Percentiles rank a stretch among this genome's conserved stretches.
Evolutionary conservation across 2,329 filamentous ascomycete species (phyloP).

Genomic region (Emergomyces africanus): DNA sequence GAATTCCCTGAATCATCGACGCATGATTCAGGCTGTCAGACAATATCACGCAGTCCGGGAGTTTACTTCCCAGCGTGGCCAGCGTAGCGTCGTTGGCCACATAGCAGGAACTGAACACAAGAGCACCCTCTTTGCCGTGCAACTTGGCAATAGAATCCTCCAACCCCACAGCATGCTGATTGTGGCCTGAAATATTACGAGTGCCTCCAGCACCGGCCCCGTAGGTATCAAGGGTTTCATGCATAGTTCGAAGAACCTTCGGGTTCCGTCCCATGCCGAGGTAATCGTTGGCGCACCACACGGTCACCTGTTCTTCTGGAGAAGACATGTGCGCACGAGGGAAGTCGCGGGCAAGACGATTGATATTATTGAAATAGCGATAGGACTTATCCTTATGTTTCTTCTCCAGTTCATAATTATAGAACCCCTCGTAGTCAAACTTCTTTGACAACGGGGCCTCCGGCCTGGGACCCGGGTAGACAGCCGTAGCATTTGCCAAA

Average conservation of each 20-base stretch:
- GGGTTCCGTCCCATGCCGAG: slow-evolving; percentile 93
- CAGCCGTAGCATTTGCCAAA: slow-evolving; percentile 4
- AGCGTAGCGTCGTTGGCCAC: slow-evolving; percentile 96
- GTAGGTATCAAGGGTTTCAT: slow-evolving; percentile 86
- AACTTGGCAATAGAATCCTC: slow-evolving; percentile 74
- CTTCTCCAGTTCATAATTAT: slow-evolving; percentile 79
- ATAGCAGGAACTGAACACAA: slow-evolving; percentile 97
- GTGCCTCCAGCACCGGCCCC: slow-evolving; percentile 92
- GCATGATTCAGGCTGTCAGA: slow-evolving; percentile 96
- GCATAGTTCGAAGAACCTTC: slow-evolving; percentile 79
- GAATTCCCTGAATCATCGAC: slow-evolving; percentile 98
- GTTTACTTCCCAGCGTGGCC: slow-evolving; percentile 89
- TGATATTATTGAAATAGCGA: slow-evolving; percentile 99
- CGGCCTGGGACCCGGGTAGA: slow-evolving; percentile 24
- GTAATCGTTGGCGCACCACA: slow-evolving; percentile 99
- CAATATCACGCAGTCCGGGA: slow-evolving; percentile 94
- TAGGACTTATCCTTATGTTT: slow-evolving; percentile 99
- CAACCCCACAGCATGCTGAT: slow-evolving; percentile 77
- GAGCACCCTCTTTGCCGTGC: slow-evolving; percentile 79
- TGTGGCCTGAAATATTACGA: slow-evolving; percentile 95
- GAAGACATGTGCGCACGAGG: slow-evolving; percentile 83
- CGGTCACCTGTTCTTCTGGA: slow-evolving; percentile 75
- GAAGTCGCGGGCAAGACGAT: slow-evolving; percentile 90
- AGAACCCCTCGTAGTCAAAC: slow-evolving; percentile 89
- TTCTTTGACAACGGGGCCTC: slow-evolving; percentile 40